Percentiles rank a stretch among this genome's conserved stretches.
phyloP scores from a whole-genome alignment of 805 yeast species.

The Ogataea nakhonphanomensis region DNA sequence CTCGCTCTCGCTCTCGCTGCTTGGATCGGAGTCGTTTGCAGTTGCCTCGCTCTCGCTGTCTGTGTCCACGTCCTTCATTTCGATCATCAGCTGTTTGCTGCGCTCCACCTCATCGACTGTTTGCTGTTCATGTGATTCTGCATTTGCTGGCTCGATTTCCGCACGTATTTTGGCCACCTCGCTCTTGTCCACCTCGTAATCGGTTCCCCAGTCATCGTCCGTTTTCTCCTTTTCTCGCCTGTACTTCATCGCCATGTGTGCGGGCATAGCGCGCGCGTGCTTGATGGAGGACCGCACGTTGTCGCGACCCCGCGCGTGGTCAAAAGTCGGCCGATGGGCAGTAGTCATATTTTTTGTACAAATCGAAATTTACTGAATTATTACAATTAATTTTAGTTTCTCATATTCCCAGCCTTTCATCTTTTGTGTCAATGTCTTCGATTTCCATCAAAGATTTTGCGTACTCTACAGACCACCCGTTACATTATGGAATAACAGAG shows the following conservation, averaged over 20 bases:
- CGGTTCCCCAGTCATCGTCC: conserved; percentile 39
- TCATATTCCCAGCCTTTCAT: neutral
- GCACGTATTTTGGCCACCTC: conserved; percentile 18
- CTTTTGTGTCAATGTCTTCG: conserved; percentile 11
- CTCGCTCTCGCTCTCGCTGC: conserved; percentile 16
- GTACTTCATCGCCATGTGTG: conserved; percentile 50
- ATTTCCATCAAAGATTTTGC: conserved; percentile 79
- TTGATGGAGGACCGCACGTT: conserved; percentile 42
- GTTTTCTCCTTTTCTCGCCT: conserved; percentile 29
- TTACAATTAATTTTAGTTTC: neutral
- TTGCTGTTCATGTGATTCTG: conserved; percentile 2
- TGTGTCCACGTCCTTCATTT: conserved; percentile 28
- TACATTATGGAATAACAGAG: conserved; percentile 56
- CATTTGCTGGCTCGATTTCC: conserved; percentile 14
- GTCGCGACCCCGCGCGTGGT: conserved; percentile 56
- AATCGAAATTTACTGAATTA: neutral
- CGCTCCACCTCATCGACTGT: conserved; percentile 33
- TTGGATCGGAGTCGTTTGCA: conserved; percentile 3
- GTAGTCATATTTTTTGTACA: conserved; percentile 49
- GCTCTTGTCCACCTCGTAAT: conserved; percentile 24
- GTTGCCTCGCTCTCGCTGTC: conserved; percentile 21
- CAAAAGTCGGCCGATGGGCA: conserved; percentile 68
- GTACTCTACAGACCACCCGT: conserved; percentile 63
- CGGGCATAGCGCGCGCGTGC: conserved; percentile 53
- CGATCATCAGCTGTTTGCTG: conserved; percentile 14